A percentile compares a stretch with the other conserved stretches of the same genome.
These are phyloP conservation scores for Irpex sp. DNA, from an alignment of 1,284 basidiomycete species.

Conservation along the genomic window DNA sequence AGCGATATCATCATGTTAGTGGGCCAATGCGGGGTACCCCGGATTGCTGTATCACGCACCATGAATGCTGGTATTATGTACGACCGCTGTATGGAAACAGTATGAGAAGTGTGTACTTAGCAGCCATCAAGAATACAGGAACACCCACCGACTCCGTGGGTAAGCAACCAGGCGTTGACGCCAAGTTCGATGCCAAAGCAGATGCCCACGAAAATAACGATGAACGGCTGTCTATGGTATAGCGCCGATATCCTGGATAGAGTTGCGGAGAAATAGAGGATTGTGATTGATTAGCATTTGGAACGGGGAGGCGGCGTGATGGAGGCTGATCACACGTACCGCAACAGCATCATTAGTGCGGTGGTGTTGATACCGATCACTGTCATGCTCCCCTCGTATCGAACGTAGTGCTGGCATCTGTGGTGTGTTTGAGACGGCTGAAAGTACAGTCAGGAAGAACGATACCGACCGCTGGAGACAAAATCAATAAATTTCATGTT, in stretches of 20 bases:
- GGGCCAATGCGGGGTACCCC: neutral
- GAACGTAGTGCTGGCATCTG: constrained; percentile 45
- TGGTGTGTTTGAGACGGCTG: neutral
- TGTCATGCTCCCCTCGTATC: constrained; percentile 48
- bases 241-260: constrained; percentile 39
- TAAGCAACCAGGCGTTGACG: constrained; percentile 43
- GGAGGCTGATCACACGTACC: constrained; percentile 27
- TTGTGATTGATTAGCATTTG: neutral
- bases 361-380: constrained; percentile 46
- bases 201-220: constrained; percentile 33
- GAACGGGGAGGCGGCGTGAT: neutral
- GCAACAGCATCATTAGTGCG: constrained; percentile 54
- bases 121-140: constrained; percentile 28
- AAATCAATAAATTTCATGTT: neutral
- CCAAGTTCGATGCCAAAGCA: constrained; percentile 39
- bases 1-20: neutral
- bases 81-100: constrained; percentile 11
- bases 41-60: constrained; percentile 22
- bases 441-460: neutral
- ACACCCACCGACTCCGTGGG: constrained; percentile 9
- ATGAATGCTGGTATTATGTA: constrained; percentile 23
- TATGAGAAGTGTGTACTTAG: constrained; percentile 10
- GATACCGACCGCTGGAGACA: constrained; percentile 13
- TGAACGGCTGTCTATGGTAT: constrained; percentile 33
- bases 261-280: neutral